A percentile compares a stretch with the other conserved stretches of the same genome.
phyloP scores from a whole-genome alignment of 441 rosid genomes.

The Pelargonium exstipulatum region DNA sequence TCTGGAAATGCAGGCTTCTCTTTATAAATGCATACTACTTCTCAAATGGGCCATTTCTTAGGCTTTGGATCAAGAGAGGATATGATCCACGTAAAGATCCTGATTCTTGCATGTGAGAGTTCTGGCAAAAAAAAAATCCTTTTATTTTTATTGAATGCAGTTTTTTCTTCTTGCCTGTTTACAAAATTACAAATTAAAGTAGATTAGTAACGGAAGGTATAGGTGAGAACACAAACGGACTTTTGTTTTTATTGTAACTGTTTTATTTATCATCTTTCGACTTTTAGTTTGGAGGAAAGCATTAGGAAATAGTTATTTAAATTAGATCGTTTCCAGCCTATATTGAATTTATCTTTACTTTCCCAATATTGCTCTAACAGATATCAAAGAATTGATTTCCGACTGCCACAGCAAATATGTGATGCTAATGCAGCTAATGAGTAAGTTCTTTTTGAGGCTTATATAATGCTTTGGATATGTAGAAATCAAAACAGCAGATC shows the following conservation, averaged over 20 bases:
- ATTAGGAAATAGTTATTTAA: neutral
- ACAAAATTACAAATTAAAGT: neutral
- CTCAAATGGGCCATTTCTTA: constrained; percentile 77
- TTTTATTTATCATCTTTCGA: neutral
- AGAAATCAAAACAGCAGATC: neutral
- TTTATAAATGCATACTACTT: constrained; percentile 89
- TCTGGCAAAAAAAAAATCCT: constrained; percentile 5
- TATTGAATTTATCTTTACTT: constrained; percentile 13
- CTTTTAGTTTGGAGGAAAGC: neutral
- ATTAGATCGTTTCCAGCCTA: neutral
- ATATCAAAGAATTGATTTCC: constrained; percentile 90
- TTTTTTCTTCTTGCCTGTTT: neutral
- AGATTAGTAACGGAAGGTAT: neutral
- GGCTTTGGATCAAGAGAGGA: constrained; percentile 95
- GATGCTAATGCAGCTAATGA: constrained; percentile 45
- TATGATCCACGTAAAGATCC: constrained; percentile 96
- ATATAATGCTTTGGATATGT: neutral
- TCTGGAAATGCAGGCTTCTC: constrained; percentile 55
- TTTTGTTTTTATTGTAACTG: neutral
- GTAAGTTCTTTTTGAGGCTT: constrained; percentile 37
- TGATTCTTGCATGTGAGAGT: constrained; percentile 81
- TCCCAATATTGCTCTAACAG: constrained; percentile 36
- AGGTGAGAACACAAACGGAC: neutral
- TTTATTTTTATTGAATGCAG: neutral
- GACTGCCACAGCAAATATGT: constrained; percentile 71